phyloP scores from a whole-genome alignment of 805 yeast species.

The Yamadazyma olivae region DNA sequence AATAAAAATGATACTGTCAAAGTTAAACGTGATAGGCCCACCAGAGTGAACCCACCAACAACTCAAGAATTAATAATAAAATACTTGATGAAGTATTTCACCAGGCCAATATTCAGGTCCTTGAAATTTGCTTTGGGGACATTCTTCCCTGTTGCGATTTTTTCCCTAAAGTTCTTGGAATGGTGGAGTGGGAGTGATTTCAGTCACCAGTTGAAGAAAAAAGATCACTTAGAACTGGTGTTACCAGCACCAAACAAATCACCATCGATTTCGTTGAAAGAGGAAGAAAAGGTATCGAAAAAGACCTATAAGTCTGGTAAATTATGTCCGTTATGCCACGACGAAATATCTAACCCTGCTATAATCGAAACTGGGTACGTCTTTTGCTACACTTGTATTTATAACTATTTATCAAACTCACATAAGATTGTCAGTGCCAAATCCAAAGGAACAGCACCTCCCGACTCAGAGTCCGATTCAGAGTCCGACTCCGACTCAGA shows the following conservation, averaged over 20 bases:
- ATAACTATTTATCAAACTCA: constrained; percentile 53
- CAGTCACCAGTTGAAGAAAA: constrained; percentile 53
- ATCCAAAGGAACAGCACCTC: constrained; percentile 2
- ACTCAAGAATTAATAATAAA: constrained; percentile 30
- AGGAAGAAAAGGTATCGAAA: constrained; percentile 13
- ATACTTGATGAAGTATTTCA: constrained; percentile 18
- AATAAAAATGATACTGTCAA: constrained; percentile 25
- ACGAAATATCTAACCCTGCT: constrained; percentile 71
- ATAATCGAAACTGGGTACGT: constrained; percentile 90
- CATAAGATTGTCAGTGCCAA: constrained; percentile 26
- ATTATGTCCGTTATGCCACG: constrained; percentile 68
- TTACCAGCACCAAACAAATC: constrained; percentile 43
- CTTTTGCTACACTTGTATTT: constrained; percentile 85
- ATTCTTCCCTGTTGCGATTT: constrained; percentile 77
- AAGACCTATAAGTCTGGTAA: constrained; percentile 27
- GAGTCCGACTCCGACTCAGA: constrained; percentile 13
- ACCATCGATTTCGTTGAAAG: background rate
- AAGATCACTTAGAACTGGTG: constrained; percentile 43
- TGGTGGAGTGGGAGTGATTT: constrained; percentile 90
- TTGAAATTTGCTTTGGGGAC: constrained; percentile 40
- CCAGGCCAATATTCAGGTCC: constrained; percentile 29
- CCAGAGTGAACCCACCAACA: constrained; percentile 41
- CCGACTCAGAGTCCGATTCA: constrained; percentile 2
- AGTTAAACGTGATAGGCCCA: constrained; percentile 12
- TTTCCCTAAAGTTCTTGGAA: constrained; percentile 77